phyloP scores from a whole-genome alignment of 129 eudicot species.

The Flaveria brownii region DNA sequence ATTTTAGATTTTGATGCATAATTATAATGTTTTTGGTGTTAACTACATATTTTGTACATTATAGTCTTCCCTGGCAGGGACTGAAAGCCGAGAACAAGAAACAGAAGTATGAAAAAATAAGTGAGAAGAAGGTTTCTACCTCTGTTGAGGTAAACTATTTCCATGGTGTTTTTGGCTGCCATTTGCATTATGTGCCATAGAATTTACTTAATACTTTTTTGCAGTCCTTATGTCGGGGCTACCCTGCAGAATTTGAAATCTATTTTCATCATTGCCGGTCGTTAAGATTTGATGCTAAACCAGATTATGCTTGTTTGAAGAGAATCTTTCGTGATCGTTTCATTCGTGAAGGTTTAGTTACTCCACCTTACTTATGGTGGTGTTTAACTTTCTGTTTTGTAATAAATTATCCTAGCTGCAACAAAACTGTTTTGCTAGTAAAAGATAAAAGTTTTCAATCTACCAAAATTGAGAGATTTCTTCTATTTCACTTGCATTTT shows the following conservation, averaged over 20 bases:
- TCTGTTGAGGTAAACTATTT: slow-evolving; percentile 79
- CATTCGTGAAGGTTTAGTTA: slow-evolving; percentile 79
- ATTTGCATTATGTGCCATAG: slow-evolving; percentile 16
- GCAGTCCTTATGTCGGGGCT: slow-evolving; percentile 91
- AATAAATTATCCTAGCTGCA: not conserved
- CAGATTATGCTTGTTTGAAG: slow-evolving; percentile 93
- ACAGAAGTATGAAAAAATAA: slow-evolving; percentile 89
- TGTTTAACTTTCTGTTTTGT: not conserved
- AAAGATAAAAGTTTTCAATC: not conserved
- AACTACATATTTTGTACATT: slow-evolving; percentile 21
- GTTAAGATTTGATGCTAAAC: slow-evolving; percentile 90
- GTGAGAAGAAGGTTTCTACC: slow-evolving; percentile 92
- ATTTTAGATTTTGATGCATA: slow-evolving; percentile 3
- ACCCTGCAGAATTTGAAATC: slow-evolving; percentile 93
- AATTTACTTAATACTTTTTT: slow-evolving; percentile 2
- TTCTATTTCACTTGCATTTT: not conserved
- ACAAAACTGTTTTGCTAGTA: not conserved
- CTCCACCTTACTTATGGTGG: not conserved
- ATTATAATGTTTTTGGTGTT: not conserved
- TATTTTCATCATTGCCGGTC: slow-evolving; percentile 96
- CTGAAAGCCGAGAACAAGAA: slow-evolving; percentile 95
- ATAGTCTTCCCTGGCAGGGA: slow-evolving; percentile 99
- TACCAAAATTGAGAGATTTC: not conserved
- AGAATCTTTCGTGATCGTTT: slow-evolving; percentile 97
- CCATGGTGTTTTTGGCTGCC: not conserved